phyloP scores from a whole-genome alignment of 257 asterid genomes.

The Coffea canephora region DNA sequence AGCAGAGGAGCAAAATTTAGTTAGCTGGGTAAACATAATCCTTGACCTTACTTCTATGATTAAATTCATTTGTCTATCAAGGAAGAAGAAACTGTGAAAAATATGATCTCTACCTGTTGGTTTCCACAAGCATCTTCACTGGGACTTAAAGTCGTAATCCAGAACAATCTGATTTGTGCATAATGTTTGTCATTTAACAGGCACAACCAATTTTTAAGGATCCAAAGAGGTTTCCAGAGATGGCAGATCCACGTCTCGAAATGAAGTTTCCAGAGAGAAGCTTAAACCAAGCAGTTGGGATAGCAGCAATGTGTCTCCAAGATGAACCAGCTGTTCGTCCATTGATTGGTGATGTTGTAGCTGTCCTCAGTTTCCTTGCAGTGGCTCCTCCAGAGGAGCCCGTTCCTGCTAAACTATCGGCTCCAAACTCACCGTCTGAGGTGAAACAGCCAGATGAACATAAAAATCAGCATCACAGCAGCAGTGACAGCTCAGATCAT shows the following conservation, averaged over 20 bases:
- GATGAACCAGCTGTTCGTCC: slow-evolving; percentile 89
- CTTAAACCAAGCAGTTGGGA: slow-evolving; percentile 78
- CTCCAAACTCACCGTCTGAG: slow-evolving; percentile 21
- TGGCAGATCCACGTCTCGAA: slow-evolving; percentile 73
- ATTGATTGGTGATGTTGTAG: slow-evolving; percentile 60
- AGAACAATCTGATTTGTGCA: slow-evolving; percentile 13
- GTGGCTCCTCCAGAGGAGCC: slow-evolving; percentile 28
- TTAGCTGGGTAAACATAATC: slow-evolving; percentile 58
- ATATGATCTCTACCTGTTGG: not conserved
- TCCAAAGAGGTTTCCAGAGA: slow-evolving; percentile 63
- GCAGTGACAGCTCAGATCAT: slow-evolving; percentile 15
- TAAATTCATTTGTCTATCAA: not conserved
- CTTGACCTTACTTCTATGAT: not conserved
- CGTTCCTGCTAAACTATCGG: slow-evolving; percentile 22
- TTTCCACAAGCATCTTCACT: not conserved
- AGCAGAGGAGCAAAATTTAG: slow-evolving; percentile 61
- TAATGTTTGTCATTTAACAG: slow-evolving; percentile 31
- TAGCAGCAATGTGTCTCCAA: slow-evolving; percentile 86
- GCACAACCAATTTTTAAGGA: slow-evolving; percentile 65
- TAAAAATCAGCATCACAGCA: not conserved
- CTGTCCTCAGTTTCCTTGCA: slow-evolving; percentile 61
- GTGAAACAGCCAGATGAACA: slow-evolving; percentile 1
- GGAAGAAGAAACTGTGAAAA: slow-evolving; percentile 8
- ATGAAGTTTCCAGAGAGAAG: slow-evolving; percentile 47
- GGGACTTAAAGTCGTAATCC: not conserved